Evolutionary conservation across 1,284 basidiomycete species (phyloP).

Genomic region (Ceratobasidium papillatum): DNA sequence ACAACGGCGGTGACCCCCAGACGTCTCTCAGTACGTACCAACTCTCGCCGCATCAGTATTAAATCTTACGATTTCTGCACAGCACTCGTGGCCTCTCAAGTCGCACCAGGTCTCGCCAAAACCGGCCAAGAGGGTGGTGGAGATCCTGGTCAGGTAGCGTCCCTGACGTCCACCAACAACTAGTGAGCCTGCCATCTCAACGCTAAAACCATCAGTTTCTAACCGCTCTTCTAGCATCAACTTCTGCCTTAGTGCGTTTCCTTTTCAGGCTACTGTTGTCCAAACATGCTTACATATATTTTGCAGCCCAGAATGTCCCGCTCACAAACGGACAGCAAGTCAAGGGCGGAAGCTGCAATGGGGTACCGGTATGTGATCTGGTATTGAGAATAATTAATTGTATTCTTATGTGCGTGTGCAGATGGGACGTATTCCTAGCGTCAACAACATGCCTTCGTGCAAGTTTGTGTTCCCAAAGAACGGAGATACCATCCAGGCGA

Average conservation of each 20-base stretch:
- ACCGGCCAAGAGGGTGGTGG: conserved; percentile 57
- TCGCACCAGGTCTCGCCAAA: conserved; percentile 59
- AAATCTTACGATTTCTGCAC: neutral
- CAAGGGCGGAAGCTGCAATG: conserved; percentile 51
- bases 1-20: conserved; percentile 13
- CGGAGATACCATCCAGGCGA: conserved; percentile 48
- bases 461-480: conserved; percentile 49
- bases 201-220: neutral
- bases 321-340: conserved; percentile 48
- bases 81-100: conserved; percentile 58
- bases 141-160: conserved; percentile 56
- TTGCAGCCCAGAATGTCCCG: conserved; percentile 48
- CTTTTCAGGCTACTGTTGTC: neutral
- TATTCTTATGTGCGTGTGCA: neutral
- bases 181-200: conserved; percentile 48
- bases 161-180: conserved; percentile 61
- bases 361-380: conserved; percentile 58
- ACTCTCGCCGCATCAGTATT: neutral
- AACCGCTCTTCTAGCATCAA: conserved; percentile 21
- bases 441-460: conserved; percentile 52
- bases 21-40: conserved; percentile 37
- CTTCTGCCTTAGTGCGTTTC: conserved; percentile 14
- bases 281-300: conserved; percentile 44
- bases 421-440: conserved; percentile 37
- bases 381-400: neutral